These are phyloP conservation scores for Plasmodium chabaudi DNA, from an alignment of 169 alveolate species.

Conservation along the genomic window DNA sequence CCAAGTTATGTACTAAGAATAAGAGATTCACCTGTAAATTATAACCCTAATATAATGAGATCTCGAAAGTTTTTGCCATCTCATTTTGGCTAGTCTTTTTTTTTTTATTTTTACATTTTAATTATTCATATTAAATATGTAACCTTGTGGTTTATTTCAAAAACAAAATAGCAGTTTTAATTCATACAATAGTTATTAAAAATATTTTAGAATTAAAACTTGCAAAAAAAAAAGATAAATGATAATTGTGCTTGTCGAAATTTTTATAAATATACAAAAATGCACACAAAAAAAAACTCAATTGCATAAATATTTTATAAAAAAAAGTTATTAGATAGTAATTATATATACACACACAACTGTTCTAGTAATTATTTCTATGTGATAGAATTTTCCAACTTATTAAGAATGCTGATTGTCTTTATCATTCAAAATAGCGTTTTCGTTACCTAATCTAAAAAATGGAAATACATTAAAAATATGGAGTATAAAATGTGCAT, in stretches of 20 bases:
- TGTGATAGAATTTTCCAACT: background rate
- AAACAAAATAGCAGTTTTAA: background rate
- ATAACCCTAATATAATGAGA: constrained; percentile 83
- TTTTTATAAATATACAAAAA: background rate
- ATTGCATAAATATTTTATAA: background rate
- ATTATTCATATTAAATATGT: background rate
- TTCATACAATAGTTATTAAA: background rate
- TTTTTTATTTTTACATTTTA: background rate
- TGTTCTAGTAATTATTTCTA: too few relatives aligned
- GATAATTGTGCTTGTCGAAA: background rate
- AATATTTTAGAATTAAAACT: constrained; percentile 2
- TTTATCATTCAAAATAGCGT: constrained; percentile 4
- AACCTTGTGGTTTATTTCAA: background rate
- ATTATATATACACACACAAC: background rate
- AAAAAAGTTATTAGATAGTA: background rate
- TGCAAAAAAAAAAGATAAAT: background rate
- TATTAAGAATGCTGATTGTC: constrained; percentile 7
- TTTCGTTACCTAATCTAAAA: constrained; percentile 23
- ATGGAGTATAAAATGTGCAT: too few relatives aligned
- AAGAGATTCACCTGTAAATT: constrained; percentile 83
- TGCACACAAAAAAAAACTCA: background rate
- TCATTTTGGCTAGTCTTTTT: constrained; percentile 76
- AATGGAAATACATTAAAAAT: background rate
- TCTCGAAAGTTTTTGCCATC: constrained; percentile 76
- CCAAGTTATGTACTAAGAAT: constrained; percentile 82